Evolutionary conservation across 495 filamentous ascomycete genomes (phyloP), one percentile per base, ranked within the genome.

Genomic region (Parathielavia hyrcaniae): DNA sequence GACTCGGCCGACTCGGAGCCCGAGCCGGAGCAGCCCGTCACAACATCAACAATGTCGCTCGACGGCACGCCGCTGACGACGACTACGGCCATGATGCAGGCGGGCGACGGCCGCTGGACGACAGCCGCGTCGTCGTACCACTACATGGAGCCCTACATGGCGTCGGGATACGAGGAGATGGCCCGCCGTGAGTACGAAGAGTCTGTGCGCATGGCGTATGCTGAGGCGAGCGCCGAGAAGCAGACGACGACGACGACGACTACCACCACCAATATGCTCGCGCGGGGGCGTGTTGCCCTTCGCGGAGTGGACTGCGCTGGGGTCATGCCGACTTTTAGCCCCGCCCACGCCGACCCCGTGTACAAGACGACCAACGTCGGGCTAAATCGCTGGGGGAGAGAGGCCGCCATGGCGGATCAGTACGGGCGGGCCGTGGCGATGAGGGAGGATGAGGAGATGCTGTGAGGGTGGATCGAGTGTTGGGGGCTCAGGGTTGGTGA

Each of bases 121-220:
- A n/a, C 57, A 35, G 44, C 61, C 50, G n/a, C 52, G 38, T 36
- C 47, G 53, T 34, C 61, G 17, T 58, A 57, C 48, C 39, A 45
- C 6, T 65, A 73, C 36, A 66, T 72, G 45, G 86, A 90, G 67
- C 85, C 85, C 13, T 90, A 90, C 65, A 88, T 90, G 83, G 63
- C 77, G 45, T 80, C 78, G 10, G 86, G 86, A 14, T 89, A 89
- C 66, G 81, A 83, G 52, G 71, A 75, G 40, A 65, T 81, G 43
- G 74, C 77, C n/a, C 71, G 68, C 39, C 72, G 76, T 49, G 78
- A 80, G 64, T 81, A 81, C 53, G 72, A 76, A 57, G 70, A 71
- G 32, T 73, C 72, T 1, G 70, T 58, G 17, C 65, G 67, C 43
- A 63, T 62, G 38, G 67, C 70, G 34, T 66, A 46, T 32, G 68